Evolutionary conservation across 2,329 filamentous ascomycete genomes (phyloP), one percentile per base, ranked within the genome.

Genomic region (Neurospora sp.): DNA sequence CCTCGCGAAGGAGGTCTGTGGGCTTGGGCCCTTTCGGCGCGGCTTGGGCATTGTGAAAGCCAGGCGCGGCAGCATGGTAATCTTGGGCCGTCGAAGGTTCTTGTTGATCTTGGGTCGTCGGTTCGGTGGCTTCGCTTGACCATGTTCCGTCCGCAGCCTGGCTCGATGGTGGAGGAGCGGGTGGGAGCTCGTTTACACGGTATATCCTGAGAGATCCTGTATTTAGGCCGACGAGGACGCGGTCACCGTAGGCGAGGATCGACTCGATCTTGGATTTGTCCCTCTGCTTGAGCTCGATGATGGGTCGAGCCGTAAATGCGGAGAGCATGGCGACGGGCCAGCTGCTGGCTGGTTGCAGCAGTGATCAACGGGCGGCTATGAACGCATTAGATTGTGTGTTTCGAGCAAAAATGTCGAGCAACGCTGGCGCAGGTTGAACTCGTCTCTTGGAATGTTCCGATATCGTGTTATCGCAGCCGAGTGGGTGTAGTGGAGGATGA

Each of bases 231-330:
- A 97, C 93, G 69, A 99, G 87, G 41, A 99, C 87, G 73, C 94
- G 89, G 79, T 99, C 96, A 92, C 91, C 93, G 81, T 97, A 92
- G 72, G 95, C 92, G 66, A 98, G 86, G 74, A 99, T 92, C 67
- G 92, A 96, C 82, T 99, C 96, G 82, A 99, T 97, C 85, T 91
- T 96, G 74, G 92, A 96, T 85, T 96, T 97, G 88, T 98, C 95
- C 81, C 92, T 91, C 81, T 90, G 89, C 83, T 92, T 94, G 77
- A 99, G 91, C 91, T 99, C 96, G 85, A 98, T 92, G 80, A 99
- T 95, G 74, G 94, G 92, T 78, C 92, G 92, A 83, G 96, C 94
- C 76, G 92, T 97, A 83, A 99, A 99, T 79, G 96, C 96, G 82
- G 95, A 96, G 82, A 99, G 91, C 96, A 97, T 97, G 81, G 84